Percentiles rank a stretch among this genome's conserved stretches.
Conservation (phyloP, 2,329 filamentous ascomycete genomes). For the Cytospora schulzeri region DNA sequence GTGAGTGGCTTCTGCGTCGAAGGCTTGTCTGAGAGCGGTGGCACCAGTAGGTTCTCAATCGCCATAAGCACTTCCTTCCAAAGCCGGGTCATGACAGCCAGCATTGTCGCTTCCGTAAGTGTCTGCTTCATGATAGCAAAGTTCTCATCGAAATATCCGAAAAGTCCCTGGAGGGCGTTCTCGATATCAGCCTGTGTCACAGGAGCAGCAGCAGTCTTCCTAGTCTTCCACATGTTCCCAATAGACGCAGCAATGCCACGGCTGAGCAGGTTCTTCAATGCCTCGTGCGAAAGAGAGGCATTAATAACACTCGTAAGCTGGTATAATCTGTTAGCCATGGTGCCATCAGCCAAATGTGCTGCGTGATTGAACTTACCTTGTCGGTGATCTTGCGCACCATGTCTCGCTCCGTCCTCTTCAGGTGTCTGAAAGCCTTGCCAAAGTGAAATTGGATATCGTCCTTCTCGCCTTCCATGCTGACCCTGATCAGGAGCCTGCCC, state of each 20-base stretch:
- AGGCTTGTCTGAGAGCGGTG: conserved; percentile 91
- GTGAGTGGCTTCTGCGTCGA: conserved; percentile 81
- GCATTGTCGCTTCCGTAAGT: conserved; percentile 92
- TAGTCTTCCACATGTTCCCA: conserved; percentile 68
- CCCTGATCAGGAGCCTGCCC: conserved; percentile 81
- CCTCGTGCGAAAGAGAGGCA: conserved; percentile 80
- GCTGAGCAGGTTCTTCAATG: conserved; percentile 73
- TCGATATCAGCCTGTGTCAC: conserved; percentile 75
- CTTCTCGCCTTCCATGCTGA: conserved; percentile 98
- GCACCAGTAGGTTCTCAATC: conserved; percentile 86
- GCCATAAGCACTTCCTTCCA: conserved; percentile 98
- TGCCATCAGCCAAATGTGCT: no score
- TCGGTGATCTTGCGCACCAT: conserved; percentile 98
- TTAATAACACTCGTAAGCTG: conserved; percentile 93
- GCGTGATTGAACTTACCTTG: conserved; percentile 64
- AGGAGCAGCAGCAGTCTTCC: conserved; percentile 55
- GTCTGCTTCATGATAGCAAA: conserved; percentile 99
- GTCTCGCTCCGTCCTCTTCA: conserved; percentile 94
- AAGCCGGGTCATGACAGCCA: conserved; percentile 94
- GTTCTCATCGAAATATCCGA: conserved; percentile 96
- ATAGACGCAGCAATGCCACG: conserved; percentile 71
- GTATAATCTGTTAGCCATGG: conserved; percentile 1
- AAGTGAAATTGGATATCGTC: conserved; percentile 99
- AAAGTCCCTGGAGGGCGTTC: conserved; percentile 79
- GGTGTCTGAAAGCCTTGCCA: conserved; percentile 90